Evolutionary conservation across 495 filamentous ascomycete genomes (phyloP).

Genomic region (Tuber brumale): DNA sequence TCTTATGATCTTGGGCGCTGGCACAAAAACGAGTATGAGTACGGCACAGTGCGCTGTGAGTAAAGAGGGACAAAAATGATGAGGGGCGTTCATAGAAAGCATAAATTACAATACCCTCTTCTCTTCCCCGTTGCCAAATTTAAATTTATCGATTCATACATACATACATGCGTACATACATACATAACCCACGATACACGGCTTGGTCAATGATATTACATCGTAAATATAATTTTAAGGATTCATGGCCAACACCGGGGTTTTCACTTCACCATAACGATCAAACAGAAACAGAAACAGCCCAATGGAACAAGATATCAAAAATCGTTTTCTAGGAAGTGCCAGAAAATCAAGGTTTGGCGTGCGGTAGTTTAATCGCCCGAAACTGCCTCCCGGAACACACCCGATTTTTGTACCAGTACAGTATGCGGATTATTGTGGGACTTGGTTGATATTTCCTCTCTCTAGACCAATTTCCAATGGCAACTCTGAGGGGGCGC

Average conservation of each 20-base stretch:
- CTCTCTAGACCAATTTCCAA: neutral
- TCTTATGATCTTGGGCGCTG: neutral
- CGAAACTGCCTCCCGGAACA: neutral
- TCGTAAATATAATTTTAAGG: neutral
- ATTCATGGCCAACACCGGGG: neutral
- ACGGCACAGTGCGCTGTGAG: neutral
- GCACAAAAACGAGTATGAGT: neutral
- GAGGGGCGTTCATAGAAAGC: constrained; percentile 3
- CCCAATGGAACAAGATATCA: neutral
- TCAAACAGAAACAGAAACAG: too few relatives aligned
- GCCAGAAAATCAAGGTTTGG: neutral
- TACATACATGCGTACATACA: too few relatives aligned
- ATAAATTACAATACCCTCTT: constrained; percentile 1
- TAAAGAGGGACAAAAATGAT: neutral
- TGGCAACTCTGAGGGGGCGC: neutral
- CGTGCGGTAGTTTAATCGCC: neutral
- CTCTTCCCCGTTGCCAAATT: neutral
- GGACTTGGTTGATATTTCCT: neutral
- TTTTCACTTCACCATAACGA: neutral
- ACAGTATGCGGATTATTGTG: neutral
- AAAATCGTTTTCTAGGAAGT: neutral
- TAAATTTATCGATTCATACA: neutral
- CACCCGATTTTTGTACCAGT: neutral
- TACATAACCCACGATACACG: neutral
- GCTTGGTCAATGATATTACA: neutral